Conservation (phyloP, 1,284 basidiomycete species). For the Testicularia cyperi region DNA sequence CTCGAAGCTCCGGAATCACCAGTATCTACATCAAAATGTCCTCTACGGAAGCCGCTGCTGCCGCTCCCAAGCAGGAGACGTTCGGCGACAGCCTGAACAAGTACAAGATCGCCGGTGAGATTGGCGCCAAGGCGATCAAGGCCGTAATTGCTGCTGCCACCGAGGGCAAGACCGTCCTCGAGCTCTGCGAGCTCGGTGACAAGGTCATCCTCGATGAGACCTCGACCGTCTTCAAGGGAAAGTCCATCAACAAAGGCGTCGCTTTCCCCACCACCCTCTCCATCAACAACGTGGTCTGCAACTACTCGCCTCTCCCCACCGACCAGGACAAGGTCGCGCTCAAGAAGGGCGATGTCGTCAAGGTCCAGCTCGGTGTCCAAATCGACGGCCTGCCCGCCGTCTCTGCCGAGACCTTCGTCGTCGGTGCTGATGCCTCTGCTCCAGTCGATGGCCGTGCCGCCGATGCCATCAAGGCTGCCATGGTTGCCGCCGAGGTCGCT, state of each 20-base stretch:
- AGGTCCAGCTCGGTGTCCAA: conserved; percentile 91
- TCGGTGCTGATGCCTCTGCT: conserved; percentile 71
- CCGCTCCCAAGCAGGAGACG: conserved; percentile 33
- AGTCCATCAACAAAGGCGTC: conserved; percentile 78
- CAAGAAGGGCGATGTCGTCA: conserved; percentile 88
- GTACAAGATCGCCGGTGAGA: conserved; percentile 82
- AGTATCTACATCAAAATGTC: too few species aligned
- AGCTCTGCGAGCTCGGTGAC: conserved; percentile 89
- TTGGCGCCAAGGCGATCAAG: conserved; percentile 81
- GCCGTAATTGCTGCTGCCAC: conserved; percentile 62
- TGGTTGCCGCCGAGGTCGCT: conserved; percentile 85
- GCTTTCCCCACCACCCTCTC: conserved; percentile 93
- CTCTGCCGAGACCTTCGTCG: conserved; percentile 73
- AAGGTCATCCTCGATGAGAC: conserved; percentile 84
- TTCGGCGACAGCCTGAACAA: conserved; percentile 57
- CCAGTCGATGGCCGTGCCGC: conserved; percentile 83
- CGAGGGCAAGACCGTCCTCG: conserved; percentile 83
- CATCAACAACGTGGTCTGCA: conserved; percentile 73
- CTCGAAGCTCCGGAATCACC: too few species aligned
- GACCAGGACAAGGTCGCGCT: conserved; percentile 67
- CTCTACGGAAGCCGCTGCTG: conserved; percentile 9
- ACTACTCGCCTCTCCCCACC: conserved; percentile 66
- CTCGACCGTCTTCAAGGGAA: conserved; percentile 76
- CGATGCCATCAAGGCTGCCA: conserved; percentile 89
- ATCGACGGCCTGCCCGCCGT: conserved; percentile 88